Conservation (phyloP, 169 alveolate genomes). For the Perkinsus marinus region DNA sequence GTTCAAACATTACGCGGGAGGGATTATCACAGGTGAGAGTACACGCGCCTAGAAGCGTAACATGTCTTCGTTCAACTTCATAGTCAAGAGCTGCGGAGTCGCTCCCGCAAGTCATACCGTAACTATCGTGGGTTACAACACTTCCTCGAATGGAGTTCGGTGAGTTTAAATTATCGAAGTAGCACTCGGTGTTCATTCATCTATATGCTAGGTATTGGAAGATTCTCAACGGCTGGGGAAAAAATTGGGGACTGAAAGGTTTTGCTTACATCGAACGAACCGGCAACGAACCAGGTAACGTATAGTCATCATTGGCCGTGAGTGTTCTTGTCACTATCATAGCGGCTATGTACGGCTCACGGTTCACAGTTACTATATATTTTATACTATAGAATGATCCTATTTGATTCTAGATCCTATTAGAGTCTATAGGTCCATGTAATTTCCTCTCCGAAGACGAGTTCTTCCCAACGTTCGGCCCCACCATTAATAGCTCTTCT, state of each 20-base stretch:
- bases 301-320: too few species aligned
- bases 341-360: too few species aligned
- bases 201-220: neutral
- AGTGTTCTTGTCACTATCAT: too few species aligned
- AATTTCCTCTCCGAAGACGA: too few species aligned
- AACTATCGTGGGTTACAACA: neutral
- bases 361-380: too few species aligned
- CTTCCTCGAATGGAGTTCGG: neutral
- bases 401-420: too few species aligned
- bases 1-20: neutral
- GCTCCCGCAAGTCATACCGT: neutral
- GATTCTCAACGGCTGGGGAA: neutral
- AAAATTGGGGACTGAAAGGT: neutral
- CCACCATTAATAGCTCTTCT: too few species aligned
- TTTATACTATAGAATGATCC: too few species aligned
- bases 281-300: neutral
- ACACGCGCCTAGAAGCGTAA: neutral
- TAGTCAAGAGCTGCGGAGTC: neutral
- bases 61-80: neutral
- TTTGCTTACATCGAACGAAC: neutral
- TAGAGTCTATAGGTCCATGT: too few species aligned
- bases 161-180: neutral
- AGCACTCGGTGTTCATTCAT: neutral
- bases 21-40: neutral
- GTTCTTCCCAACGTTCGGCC: too few species aligned